Evolutionary conservation across 257 asterid genomes (phyloP).

Genomic region (Solanum peruvianum): DNA sequence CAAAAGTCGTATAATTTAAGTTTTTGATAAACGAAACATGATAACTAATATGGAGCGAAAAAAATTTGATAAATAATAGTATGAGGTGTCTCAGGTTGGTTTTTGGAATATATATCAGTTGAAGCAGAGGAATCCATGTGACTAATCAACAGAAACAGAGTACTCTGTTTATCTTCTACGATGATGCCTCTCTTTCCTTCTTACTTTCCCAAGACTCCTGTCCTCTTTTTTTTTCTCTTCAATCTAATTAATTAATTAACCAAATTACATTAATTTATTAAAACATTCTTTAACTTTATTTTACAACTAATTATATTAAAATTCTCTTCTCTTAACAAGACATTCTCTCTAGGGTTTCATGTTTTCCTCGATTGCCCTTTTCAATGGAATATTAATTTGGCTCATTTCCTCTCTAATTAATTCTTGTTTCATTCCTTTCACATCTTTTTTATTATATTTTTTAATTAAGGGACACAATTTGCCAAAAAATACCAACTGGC

Average conservation of each 20-base stretch:
- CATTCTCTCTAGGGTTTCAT: background rate
- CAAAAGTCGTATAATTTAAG: background rate
- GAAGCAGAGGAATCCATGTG: constrained; percentile 9
- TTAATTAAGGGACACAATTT: background rate
- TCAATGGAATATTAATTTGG: background rate
- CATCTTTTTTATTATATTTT: background rate
- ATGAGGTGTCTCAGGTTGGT: background rate
- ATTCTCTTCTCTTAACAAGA: background rate
- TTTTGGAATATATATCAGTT: background rate
- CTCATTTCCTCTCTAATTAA: background rate
- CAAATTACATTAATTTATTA: background rate
- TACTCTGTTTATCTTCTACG: constrained; percentile 1
- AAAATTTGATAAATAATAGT: background rate
- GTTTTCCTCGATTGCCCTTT: background rate
- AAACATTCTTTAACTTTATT: background rate
- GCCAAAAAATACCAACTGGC: background rate
- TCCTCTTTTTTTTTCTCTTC: background rate
- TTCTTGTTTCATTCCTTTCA: background rate
- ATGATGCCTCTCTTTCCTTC: constrained; percentile 1
- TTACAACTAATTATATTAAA: background rate
- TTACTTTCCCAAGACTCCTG: constrained; percentile 9
- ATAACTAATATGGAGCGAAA: background rate
- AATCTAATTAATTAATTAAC: background rate
- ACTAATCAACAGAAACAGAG: constrained; percentile 3
- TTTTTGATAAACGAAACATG: background rate